A percentile compares a stretch with the other conserved stretches of the same genome.
Conservation (phyloP, 2,329 filamentous ascomycete genomes). For the Aureobasidium sp. region DNA sequence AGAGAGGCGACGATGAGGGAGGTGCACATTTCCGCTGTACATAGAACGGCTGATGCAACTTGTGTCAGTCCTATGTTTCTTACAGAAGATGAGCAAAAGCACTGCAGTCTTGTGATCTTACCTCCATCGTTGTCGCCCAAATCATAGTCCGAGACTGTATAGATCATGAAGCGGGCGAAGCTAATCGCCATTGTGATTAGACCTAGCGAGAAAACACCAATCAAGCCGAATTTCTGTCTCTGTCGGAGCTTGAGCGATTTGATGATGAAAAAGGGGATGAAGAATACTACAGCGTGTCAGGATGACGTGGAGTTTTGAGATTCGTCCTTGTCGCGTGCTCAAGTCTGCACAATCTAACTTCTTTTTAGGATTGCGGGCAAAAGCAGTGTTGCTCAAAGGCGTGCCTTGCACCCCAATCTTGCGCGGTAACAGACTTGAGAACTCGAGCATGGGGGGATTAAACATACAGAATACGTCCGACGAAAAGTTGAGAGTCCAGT, state of each 20-base stretch:
- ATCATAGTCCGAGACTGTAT: background rate
- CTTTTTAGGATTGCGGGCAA: background rate
- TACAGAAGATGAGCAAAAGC: too few relatives aligned
- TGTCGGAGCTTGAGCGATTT: conserved; percentile 4
- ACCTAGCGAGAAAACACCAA: conserved; percentile 5
- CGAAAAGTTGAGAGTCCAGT: background rate
- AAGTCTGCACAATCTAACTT: background rate
- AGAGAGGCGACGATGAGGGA: conserved; percentile 1
- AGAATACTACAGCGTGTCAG: background rate
- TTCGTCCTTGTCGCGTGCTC: background rate
- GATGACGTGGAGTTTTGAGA: background rate
- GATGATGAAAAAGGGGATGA: conserved; percentile 4
- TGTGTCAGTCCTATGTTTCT: background rate
- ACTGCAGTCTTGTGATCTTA: background rate
- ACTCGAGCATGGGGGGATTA: background rate
- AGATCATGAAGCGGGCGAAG: conserved; percentile 5
- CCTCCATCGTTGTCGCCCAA: conserved; percentile 6
- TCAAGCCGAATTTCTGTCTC: conserved; percentile 4
- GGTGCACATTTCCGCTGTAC: conserved; percentile 13
- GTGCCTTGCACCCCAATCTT: background rate
- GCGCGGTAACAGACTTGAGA: background rate
- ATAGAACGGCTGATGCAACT: background rate
- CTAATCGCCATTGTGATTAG: conserved; percentile 10
- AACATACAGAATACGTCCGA: background rate
- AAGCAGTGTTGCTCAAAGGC: background rate